Base-by-base conservation (phyloP, 176 grass and related monocot genomes). In the Puccinellia tenuiflora region DNA sequence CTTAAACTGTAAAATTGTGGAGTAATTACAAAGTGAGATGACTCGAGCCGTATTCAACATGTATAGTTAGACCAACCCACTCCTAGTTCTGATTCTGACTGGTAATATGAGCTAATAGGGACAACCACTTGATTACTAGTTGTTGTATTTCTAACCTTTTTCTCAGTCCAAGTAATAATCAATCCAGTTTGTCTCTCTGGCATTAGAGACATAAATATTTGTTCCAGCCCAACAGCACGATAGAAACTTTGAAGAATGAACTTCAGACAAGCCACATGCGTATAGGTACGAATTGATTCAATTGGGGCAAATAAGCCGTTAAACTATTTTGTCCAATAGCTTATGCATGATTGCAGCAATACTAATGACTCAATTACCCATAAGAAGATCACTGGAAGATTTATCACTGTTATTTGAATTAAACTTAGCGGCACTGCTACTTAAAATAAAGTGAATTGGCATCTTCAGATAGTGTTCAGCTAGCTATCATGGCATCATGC, bases 161-260 rank as follows among this genome's bases (percentile, higher is more conserved):
- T 33, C 11, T 43, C 18, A 6, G 30, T 63, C 40, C 40, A 48
- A 33, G 11, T 48, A 81, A 17, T 81, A 61, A 26, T 68, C 20
- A 39, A 73, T 73, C 55, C 14, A 78, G 34, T 72, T 45, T 55
- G 29, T n/a, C 10, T 26, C 42, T 71, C 43, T 60, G 63, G 33
- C 55, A 81, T 42, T 30, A 81, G 31, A 78, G 40, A 30, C 83
- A 82, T 37, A 42, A 73, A 85, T 52, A 81, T 1, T 39, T 61
- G 51, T 80, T 81, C 53, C 11, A 77, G 33, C n/a, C 64, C 10
- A 85, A 33, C 12, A 34, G 40, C 77, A 75, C 6, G 24, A 31
- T 53, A 66, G 25, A 84, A 21, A 85, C 50, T 62, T 24, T 61
- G 30, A 89, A 68, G n/a, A 50, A 80, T 68, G 14, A 33, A 70